A percentile compares a stretch with the other conserved stretches of the same genome.
Conservation (phyloP, 1,284 basidiomycete genomes). For the Sanghuangporus baumii region DNA sequence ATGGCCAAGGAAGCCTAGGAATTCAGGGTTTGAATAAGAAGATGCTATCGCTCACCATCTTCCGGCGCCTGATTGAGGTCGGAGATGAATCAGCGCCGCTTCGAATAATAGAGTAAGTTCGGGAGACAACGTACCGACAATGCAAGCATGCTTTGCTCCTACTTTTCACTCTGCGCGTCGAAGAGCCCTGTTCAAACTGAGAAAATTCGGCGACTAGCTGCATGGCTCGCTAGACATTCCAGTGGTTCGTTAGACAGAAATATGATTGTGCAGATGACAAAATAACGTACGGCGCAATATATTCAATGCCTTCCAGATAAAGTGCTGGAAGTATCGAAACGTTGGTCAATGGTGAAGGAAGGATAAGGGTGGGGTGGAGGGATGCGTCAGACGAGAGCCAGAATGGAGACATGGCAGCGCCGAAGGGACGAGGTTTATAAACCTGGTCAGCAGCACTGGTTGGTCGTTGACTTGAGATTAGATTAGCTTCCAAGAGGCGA, state of each 20-base stretch:
- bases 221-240: background rate
- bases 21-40: background rate
- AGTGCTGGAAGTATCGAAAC: background rate
- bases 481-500: constrained; percentile 4
- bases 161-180: constrained; percentile 9
- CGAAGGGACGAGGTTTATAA: background rate
- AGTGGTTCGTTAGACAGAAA: background rate
- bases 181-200: constrained; percentile 2
- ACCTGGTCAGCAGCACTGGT: background rate
- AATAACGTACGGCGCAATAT: background rate
- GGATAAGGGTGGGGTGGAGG: background rate
- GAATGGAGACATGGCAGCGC: constrained; percentile 1
- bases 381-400: background rate
- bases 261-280: background rate
- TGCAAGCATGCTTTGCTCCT: constrained; percentile 17
- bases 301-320: background rate
- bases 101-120: background rate
- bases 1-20: background rate
- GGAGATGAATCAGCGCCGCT: constrained; percentile 1
- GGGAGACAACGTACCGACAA: constrained; percentile 11
- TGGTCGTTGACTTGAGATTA: background rate
- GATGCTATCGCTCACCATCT: constrained; percentile 13
- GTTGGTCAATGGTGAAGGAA: background rate
- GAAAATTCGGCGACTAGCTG: background rate
- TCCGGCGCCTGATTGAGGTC: constrained; percentile 16